Evolutionary conservation across 805 yeast species (phyloP).

Genomic region (Yarrowia yakushimensis): DNA sequence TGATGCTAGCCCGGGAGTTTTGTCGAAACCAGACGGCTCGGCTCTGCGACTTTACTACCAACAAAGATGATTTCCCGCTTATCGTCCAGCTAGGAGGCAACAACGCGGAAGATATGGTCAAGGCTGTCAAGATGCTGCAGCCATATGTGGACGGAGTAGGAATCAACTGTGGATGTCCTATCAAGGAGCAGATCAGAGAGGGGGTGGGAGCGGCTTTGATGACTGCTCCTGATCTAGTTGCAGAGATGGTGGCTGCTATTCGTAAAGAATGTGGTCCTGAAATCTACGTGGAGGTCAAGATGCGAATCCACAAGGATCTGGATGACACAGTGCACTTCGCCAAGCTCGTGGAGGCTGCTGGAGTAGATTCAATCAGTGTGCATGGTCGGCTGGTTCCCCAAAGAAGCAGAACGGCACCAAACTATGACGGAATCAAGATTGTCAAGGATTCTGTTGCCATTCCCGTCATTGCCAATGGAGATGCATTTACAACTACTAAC

Average conservation of each 20-base stretch:
- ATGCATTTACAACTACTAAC: slow-evolving; percentile 68
- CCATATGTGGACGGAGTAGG: slow-evolving; percentile 94
- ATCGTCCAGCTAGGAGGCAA: slow-evolving; percentile 90
- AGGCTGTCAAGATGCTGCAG: slow-evolving; percentile 83
- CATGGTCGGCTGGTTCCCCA: slow-evolving; percentile 89
- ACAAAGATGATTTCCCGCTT: slow-evolving; percentile 61
- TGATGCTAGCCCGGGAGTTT: slow-evolving; percentile 95
- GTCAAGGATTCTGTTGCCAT: slow-evolving; percentile 50
- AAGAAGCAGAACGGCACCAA: slow-evolving; percentile 77
- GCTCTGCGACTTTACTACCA: slow-evolving; percentile 78
- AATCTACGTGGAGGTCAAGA: slow-evolving; percentile 85
- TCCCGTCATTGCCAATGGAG: slow-evolving; percentile 98
- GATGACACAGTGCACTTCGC: slow-evolving; percentile 72
- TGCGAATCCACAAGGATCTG: slow-evolving; percentile 76
- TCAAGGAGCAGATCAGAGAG: slow-evolving; percentile 87
- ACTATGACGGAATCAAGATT: slow-evolving; percentile 72
- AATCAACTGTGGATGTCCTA: slow-evolving; percentile 96
- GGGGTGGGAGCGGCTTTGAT: slow-evolving; percentile 97
- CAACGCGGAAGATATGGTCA: slow-evolving; percentile 72
- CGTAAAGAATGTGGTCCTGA: slow-evolving; percentile 67
- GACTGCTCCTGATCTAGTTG: slow-evolving; percentile 74
- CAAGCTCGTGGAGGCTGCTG: slow-evolving; percentile 70
- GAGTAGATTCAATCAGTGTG: slow-evolving; percentile 90
- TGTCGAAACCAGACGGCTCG: slow-evolving; percentile 81
- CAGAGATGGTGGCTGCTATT: slow-evolving; percentile 79